Evolutionary conservation across 768 basidiomycete species (phyloP), one percentile per base, ranked within the genome.

Genomic region (Peribolospora baueri): DNA sequence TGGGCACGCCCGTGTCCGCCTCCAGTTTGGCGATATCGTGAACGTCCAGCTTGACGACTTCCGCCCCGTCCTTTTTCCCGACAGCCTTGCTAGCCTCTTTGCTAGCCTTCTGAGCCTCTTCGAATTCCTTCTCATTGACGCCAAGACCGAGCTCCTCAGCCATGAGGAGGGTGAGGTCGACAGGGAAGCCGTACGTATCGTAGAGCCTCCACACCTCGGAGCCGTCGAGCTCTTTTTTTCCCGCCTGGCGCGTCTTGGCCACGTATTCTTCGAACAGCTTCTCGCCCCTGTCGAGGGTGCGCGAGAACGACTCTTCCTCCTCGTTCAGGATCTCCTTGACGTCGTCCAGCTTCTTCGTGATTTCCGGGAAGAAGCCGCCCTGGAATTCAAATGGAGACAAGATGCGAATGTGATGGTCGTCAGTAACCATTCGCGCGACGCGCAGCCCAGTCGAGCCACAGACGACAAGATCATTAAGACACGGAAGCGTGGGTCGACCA

Each of bases 171-270:
- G 93, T 98, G 51, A 98, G 70, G 65, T 98, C 93, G 46, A 85
- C 87, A 0, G 93, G 93, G 72, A 98, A 98, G 52, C 93, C 93
- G 65, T 84, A 98, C 1, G 93, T 97, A 66, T 98, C 93, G 66
- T 97, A 97, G 52, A 98, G 69, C 38, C 84, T 76, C 93, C 93
- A 98, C 42, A 95, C 85, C 63, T 98, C 91, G 61, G 80, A 82
- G 37, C 93, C 93, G 57, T 72, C 78, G 40, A 98, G 77, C 60
- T 78, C 76, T 45, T 71, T 79, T 4, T 69, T 62, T 6, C 79
- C 80, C 50, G 74, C 70, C 53, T 79, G 74, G 59, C 73, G 73
- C 7, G 90, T 79, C 41, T 75, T 73, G 38, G 71, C 64, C 25
- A 82, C 83, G 67, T 85, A 93, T 61, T 83, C 78, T 54, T 90